Percentiles rank a stretch among this genome's conserved stretches.
These are phyloP conservation scores for Beauveria scarabaeidicola DNA, from an alignment of 2,329 filamentous ascomycete species.

Conservation along the genomic window DNA sequence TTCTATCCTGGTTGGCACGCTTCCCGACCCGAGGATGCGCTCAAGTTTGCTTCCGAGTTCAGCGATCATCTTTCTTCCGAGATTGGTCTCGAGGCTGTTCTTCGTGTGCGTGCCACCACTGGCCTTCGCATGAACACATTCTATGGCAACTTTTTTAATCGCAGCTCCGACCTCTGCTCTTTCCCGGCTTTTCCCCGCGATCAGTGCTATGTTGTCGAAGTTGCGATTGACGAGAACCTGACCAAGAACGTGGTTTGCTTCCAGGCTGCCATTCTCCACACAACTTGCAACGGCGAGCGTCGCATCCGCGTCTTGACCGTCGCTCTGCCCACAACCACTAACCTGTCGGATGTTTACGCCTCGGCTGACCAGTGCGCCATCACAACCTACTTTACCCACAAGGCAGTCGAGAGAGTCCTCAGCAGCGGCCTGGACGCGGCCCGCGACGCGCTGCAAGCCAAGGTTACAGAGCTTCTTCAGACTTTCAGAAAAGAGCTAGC, in stretches of 20 bases:
- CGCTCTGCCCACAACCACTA: constrained; percentile 85
- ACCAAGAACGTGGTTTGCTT: constrained; percentile 87
- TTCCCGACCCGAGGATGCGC: constrained; percentile 84
- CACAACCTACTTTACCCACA: constrained; percentile 91
- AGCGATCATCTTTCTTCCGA: constrained; percentile 95
- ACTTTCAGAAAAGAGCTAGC: constrained; percentile 97
- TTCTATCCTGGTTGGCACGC: constrained; percentile 99
- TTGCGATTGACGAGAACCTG: constrained; percentile 91
- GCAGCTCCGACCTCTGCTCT: constrained; percentile 92
- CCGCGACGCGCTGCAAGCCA: constrained; percentile 80
- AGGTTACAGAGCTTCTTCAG: constrained; percentile 84
- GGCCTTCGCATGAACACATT: constrained; percentile 95
- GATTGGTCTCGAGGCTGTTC: constrained; percentile 90
- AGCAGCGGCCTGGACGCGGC: constrained; percentile 83
- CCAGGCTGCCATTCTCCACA: constrained; percentile 92
- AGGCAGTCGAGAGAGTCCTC: constrained; percentile 85
- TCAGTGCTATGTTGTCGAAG: constrained; percentile 95
- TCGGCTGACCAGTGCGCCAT: constrained; percentile 92
- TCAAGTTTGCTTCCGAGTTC: constrained; percentile 96
- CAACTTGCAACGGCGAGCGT: constrained; percentile 93
- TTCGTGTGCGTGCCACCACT: constrained; percentile 89
- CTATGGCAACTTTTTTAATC: constrained; percentile 99
- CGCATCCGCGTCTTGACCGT: constrained; percentile 92
- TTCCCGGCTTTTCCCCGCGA: constrained; percentile 97
- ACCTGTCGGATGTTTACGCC: constrained; percentile 82